phyloP scores from a whole-genome alignment of 2,329 filamentous ascomycete genomes.

The Neophaeococcomyces aloes region DNA sequence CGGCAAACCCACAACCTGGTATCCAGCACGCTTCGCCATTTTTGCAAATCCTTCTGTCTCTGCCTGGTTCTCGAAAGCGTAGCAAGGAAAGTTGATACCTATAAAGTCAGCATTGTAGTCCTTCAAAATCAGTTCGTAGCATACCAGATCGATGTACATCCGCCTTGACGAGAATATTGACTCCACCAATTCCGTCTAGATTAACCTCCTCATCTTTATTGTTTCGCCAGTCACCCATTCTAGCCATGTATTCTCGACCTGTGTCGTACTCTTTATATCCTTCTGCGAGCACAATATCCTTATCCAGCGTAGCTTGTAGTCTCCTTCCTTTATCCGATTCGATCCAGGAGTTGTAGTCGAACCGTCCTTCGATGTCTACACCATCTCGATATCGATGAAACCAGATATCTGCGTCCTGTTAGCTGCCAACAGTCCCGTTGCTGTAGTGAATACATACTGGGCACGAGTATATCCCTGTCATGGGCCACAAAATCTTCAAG shows the following conservation, averaged over 20 bases:
- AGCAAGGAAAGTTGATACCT: constrained; percentile 97
- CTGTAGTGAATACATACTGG: constrained; percentile 56
- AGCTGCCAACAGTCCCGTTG: constrained; percentile 13
- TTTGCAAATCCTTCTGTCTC: constrained; percentile 98
- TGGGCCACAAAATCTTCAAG: constrained; percentile 93
- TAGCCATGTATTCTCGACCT: constrained; percentile 77
- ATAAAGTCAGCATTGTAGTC: not conserved
- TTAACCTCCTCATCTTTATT: constrained; percentile 88
- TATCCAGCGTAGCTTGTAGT: constrained; percentile 61
- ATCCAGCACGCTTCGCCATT: constrained; percentile 95
- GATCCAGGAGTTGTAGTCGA: constrained; percentile 98
- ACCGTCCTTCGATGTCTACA: constrained; percentile 85
- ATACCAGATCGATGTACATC: constrained; percentile 90
- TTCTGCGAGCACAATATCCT: constrained; percentile 78
- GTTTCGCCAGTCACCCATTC: constrained; percentile 81
- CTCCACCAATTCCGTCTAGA: constrained; percentile 90
- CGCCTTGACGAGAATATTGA: constrained; percentile 95
- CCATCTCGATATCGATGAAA: constrained; percentile 80
- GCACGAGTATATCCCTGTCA: constrained; percentile 84
- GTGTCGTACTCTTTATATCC: constrained; percentile 93
- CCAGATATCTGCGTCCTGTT: constrained; percentile 64
- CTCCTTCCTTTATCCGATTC: constrained; percentile 78
- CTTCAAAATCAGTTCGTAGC: constrained; percentile 21
- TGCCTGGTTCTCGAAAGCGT: constrained; percentile 96
- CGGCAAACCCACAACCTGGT: constrained; percentile 80